A percentile compares a stretch with the other conserved stretches of the same genome.
Conservation (phyloP, 495 filamentous ascomycete genomes). For the Melanomma pulvis-pyrius region DNA sequence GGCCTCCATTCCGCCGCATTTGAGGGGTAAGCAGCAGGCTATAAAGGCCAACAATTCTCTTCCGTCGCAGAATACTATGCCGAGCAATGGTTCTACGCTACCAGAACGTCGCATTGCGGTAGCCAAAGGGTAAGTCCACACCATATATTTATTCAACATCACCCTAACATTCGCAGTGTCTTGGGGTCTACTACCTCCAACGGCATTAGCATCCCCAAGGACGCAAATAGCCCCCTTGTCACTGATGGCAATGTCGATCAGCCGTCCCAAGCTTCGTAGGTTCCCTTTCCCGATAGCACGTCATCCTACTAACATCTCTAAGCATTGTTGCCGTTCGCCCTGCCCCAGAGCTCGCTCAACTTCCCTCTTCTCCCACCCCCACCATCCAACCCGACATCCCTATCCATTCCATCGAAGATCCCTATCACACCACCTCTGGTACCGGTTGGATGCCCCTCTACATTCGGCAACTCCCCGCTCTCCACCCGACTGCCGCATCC, state of each 20-base stretch:
- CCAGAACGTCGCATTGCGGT: neutral
- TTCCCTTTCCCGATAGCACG: neutral
- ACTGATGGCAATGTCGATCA: constrained; percentile 16
- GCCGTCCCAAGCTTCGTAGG: neutral
- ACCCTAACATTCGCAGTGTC: neutral
- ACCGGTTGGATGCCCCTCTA: constrained; percentile 19
- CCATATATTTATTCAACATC: too few relatives aligned
- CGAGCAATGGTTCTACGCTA: neutral
- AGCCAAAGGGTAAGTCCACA: constrained; percentile 7
- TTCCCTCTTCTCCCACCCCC: neutral
- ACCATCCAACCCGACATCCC: constrained; percentile 2
- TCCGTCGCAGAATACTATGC: neutral
- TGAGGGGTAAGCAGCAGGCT: neutral
- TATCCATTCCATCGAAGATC: constrained; percentile 7
- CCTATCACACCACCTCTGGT: neutral
- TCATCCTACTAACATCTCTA: neutral
- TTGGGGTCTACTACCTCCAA: neutral
- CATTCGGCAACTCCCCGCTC: constrained; percentile 4
- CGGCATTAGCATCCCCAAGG: neutral
- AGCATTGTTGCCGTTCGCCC: neutral
- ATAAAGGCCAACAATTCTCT: neutral
- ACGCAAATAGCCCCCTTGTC: neutral
- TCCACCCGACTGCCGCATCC: neutral
- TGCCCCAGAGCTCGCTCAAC: constrained; percentile 4
- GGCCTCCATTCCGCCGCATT: constrained; percentile 2